Evolutionary conservation across 768 basidiomycete genomes (phyloP).

Genomic region (Gyrodon lividus): DNA sequence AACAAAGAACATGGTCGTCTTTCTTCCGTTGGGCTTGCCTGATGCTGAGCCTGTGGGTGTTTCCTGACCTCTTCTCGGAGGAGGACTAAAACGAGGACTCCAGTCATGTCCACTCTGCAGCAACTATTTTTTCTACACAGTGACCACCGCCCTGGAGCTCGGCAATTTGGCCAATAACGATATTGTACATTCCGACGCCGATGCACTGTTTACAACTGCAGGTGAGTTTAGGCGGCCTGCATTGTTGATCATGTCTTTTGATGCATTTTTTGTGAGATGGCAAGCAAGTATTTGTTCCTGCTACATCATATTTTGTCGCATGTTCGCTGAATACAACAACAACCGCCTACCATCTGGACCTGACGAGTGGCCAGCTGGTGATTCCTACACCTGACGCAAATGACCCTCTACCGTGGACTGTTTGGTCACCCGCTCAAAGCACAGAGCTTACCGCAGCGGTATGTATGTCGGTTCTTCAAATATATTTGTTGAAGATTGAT

Average conservation of each 20-base stretch:
- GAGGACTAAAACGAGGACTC: too few species aligned
- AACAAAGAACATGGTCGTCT: too few species aligned
- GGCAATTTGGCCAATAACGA: not conserved
- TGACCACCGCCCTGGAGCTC: not conserved
- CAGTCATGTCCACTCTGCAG: not conserved
- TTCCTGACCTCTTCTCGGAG: too few species aligned
- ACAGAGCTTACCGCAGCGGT: conserved; percentile 1
- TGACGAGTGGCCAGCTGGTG: conserved; percentile 1
- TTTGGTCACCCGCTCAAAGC: conserved; percentile 4
- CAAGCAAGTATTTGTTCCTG: not conserved
- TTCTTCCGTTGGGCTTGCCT: too few species aligned
- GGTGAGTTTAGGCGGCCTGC: not conserved
- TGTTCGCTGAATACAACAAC: conserved; percentile 3
- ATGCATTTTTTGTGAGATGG: not conserved
- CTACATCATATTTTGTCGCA: conserved; percentile 3
- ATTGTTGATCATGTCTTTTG: not conserved
- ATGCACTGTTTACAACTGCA: not conserved
- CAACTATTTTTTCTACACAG: not conserved
- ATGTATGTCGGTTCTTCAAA: not conserved
- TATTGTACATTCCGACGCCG: not conserved
- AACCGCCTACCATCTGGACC: not conserved
- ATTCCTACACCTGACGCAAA: not conserved
- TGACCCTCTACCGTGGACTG: not conserved
- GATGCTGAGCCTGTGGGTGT: too few species aligned
- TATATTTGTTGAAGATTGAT: not conserved